A percentile compares a stretch with the other conserved stretches of the same genome.
These are phyloP conservation scores for Nicotiana undulata DNA, from an alignment of 257 asterid genomes.

Conservation along the genomic window DNA sequence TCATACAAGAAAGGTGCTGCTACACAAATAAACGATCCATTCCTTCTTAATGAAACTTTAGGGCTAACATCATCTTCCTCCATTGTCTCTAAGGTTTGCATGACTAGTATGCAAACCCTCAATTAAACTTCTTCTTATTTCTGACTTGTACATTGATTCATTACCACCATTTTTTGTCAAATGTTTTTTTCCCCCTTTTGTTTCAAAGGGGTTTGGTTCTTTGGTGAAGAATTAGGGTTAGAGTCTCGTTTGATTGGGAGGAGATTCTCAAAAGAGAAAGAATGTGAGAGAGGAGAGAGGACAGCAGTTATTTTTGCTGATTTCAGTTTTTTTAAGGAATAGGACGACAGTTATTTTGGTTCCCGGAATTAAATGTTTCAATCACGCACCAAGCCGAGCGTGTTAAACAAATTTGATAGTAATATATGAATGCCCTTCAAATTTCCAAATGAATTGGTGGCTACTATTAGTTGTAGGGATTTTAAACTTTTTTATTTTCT, in stretches of 20 bases:
- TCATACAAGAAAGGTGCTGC: slow-evolving; percentile 10
- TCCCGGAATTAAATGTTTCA: background rate
- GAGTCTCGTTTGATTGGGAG: slow-evolving; percentile 7
- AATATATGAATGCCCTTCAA: too few relatives aligned
- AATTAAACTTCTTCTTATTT: background rate
- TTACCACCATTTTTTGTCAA: background rate
- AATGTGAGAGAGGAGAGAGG: background rate
- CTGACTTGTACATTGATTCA: background rate
- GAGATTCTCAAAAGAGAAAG: background rate
- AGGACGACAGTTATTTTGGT: slow-evolving; percentile 13
- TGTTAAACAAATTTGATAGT: background rate
- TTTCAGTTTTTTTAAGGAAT: background rate
- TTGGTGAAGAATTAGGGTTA: slow-evolving; percentile 14
- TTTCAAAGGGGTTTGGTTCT: background rate
- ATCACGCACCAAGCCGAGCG: background rate
- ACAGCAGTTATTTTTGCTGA: background rate
- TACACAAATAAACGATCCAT: slow-evolving; percentile 5
- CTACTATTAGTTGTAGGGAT: too few relatives aligned
- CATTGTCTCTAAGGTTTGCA: background rate
- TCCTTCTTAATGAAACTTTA: slow-evolving; percentile 2
- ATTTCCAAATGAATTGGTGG: too few relatives aligned
- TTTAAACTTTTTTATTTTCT: too few relatives aligned
- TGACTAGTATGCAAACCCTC: slow-evolving; percentile 3
- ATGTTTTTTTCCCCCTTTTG: background rate
- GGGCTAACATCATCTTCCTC: slow-evolving; percentile 9